Conservation (phyloP, 208 protist genomes). For the Balamuthia mandrillaris region DNA sequence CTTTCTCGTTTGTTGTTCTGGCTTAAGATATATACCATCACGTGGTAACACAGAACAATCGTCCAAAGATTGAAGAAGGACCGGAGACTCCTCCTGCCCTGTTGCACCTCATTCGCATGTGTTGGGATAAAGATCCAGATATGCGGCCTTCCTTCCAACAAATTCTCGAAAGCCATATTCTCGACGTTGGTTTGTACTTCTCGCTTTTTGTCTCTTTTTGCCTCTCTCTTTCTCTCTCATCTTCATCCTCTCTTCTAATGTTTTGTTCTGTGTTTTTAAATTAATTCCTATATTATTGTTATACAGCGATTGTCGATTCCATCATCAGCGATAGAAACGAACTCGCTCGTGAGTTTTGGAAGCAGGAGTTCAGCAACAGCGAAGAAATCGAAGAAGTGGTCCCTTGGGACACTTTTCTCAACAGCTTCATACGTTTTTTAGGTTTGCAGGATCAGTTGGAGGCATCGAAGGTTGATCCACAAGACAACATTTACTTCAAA, state of each 20-base stretch:
- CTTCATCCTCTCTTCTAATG: too few species aligned
- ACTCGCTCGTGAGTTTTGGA: constrained; percentile 24
- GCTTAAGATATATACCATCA: too few species aligned
- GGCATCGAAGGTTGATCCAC: neutral
- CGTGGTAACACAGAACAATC: too few species aligned
- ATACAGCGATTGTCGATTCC: constrained; percentile 16
- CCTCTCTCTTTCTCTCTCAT: too few species aligned
- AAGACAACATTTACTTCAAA: constrained; percentile 20
- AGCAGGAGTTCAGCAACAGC: constrained; percentile 11
- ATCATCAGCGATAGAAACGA: constrained; percentile 35
- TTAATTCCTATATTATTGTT: too few species aligned
- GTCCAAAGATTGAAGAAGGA: too few species aligned
- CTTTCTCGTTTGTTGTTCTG: too few species aligned
- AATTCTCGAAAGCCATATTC: constrained; percentile 9
- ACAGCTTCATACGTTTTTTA: constrained; percentile 9
- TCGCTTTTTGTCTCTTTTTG: neutral
- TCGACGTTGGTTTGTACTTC: constrained; percentile 1
- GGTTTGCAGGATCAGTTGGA: constrained; percentile 17
- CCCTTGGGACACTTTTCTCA: neutral
- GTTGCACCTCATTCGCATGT: too few species aligned
- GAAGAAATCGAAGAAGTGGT: constrained; percentile 20
- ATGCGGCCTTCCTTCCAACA: constrained; percentile 34
- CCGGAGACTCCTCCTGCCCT: too few species aligned
- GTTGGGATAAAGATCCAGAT: neutral
- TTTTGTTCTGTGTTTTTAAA: too few species aligned